Base-by-base conservation (phyloP, 345 rosid species). In the Eucalyptus curtisii region DNA sequence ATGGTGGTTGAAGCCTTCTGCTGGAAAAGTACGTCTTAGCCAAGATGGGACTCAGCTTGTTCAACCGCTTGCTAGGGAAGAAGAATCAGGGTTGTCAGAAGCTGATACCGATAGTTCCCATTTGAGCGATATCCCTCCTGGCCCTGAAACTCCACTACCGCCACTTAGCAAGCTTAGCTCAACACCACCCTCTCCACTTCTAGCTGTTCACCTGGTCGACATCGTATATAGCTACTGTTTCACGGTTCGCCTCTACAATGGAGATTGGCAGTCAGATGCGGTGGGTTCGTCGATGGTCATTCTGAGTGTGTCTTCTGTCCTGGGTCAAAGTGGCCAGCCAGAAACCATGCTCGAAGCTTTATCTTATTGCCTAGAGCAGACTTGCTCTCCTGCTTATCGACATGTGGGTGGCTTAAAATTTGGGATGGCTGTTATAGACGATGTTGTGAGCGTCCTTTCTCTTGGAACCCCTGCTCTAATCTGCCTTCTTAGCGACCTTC, bases 1-100 rank as follows among this genome's bases (percentile, higher is more conserved):
- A 64, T 98, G 99, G 99, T 98, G 99, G 99, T 89, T 95, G 88
- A 93, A 89, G 61, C 94, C 95, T 92, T 93, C 95, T 86, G 98
- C 98, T 50, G 89, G 92, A 89, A 90, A 90, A 86, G 93, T 97
- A 86, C 89, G 92, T 85, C 95, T 95, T 48, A 92, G 98, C 82
- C 89, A 88, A 86, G 93, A 92, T 49, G 99, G 99, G 88, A 92
- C 94, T 79, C 93, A 88, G 55, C 95, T 97, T 20, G 91, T 97
- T 82, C 98, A 94, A 86, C 91, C 95, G 49, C 82, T 95, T 86
- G 89, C 61, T 31, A 57, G 89, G 48, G 89, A 87, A 53, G 93
- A 89, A 59, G 59, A 89, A 49, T 86, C 93, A 45, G 88, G 86
- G 53, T 71, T 90, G 24, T 25, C 50, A 9, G 89, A 88, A 52